Evolutionary conservation across 306 rosid species (phyloP), one percentile per base, ranked within the genome.

Genomic region (Casuarina glauca): DNA sequence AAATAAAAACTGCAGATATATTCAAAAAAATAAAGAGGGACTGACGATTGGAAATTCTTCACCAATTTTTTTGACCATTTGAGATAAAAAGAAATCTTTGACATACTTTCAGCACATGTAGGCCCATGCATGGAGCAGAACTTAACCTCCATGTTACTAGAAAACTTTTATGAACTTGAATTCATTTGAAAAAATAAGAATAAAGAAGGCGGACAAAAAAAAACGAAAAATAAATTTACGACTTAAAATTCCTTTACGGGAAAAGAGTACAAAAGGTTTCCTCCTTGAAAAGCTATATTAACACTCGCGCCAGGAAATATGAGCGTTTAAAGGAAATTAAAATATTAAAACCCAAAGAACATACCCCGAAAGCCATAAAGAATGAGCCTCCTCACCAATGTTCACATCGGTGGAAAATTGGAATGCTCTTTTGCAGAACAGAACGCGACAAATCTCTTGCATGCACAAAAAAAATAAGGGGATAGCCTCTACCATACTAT

Each of bases 371-470:
- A 58, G 5, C 71, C 71, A 66, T 8, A 66, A 35, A 66, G 49
- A 66, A 42, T 7, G 7, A 66, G 32, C 17, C 32, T 42, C 46
- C 20, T 2, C 5, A 39, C 70, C 70, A 12, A 39, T 19, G 19
- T 55, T 55, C 62, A 55, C 5, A 20, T 32, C 20, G 15, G 32
- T 26, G 35, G 35, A 58, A 58, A 58, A 58, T 0, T 19, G 10
- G 13, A 26, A 20, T 19, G 7, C 71, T 66, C 71, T 16, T 66
- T 66, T 42, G 41, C 15, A 42, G 71, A 66, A 42, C 50, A 41
- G 42, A 42, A 41, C 17, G 71, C n/a, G 71, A 17, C 32, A 39
- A 53, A 19, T 82, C 74, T 71, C 60, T 82, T 87, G 90, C 90
- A 87, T 87, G 90, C 84, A 84, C 62, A 61, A 75, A 64, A 55